Percentiles rank a stretch among this genome's conserved stretches.
Conservation (phyloP, 1,284 basidiomycete species). For the Melampsora larici-populina region DNA sequence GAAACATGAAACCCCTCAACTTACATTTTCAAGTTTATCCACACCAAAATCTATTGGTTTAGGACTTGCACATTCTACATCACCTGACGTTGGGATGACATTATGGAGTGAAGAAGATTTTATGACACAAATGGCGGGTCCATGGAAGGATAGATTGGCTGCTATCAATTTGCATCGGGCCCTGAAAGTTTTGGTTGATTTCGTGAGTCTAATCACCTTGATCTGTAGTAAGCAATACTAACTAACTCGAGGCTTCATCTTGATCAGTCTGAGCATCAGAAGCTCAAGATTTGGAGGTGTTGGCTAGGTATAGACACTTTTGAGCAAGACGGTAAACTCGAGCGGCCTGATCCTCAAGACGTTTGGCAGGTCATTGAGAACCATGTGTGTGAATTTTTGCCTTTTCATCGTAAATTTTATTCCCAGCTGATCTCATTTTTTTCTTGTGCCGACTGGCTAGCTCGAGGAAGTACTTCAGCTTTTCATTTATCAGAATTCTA, state of each 20-base stretch:
- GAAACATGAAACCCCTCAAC: neutral
- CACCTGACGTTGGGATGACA: neutral
- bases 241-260: neutral
- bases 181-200: neutral
- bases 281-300: conserved; percentile 1
- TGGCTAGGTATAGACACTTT: neutral
- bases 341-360: neutral
- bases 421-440: neutral
- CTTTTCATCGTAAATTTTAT: neutral
- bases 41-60: neutral
- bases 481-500: conserved; percentile 1
- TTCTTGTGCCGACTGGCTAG: neutral
- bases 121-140: neutral
- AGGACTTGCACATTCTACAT: neutral
- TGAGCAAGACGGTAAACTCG: neutral
- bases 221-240: no score
- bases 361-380: conserved; percentile 3
- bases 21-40: neutral
- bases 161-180: neutral
- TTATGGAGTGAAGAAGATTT: neutral
- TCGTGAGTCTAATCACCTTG: neutral
- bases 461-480: neutral
- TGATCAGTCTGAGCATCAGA: neutral
- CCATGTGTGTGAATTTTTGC: neutral
- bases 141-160: neutral